Evolutionary conservation across 306 rosid species (phyloP).

Genomic region (Pyrus communis): DNA sequence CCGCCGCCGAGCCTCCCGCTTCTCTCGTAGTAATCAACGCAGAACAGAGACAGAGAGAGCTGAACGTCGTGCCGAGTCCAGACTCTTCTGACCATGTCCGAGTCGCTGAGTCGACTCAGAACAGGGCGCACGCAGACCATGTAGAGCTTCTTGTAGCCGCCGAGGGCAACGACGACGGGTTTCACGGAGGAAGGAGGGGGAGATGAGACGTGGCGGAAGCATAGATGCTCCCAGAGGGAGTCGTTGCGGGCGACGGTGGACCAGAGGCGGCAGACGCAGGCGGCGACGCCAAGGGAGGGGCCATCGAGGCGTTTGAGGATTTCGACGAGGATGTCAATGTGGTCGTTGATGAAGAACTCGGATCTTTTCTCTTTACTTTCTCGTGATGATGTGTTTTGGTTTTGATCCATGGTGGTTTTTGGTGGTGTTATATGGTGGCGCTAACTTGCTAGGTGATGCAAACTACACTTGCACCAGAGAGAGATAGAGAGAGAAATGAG

Average conservation of each 20-base stretch:
- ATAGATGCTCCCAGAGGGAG: conserved; percentile 86
- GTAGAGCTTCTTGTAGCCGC: conserved; percentile 84
- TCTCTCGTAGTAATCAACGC: conserved; percentile 56
- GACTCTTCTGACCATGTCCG: conserved; percentile 41
- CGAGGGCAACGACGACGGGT: conserved; percentile 65
- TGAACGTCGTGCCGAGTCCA: conserved; percentile 74
- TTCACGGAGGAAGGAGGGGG: conserved; percentile 48
- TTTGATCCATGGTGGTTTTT: conserved; percentile 20
- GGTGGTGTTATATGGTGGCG: neutral
- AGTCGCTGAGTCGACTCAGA: conserved; percentile 69
- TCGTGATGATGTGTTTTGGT: conserved; percentile 3
- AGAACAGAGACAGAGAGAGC: conserved; percentile 81
- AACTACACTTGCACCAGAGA: neutral
- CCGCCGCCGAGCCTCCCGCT: conserved; percentile 26
- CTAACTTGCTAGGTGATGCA: neutral
- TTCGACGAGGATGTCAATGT: conserved; percentile 76
- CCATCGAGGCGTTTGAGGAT: conserved; percentile 88
- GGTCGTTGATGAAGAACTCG: conserved; percentile 74
- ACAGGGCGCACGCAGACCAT: conserved; percentile 72
- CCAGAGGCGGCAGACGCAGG: too few species aligned
- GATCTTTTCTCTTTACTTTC: conserved; percentile 32
- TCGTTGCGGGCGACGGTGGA: conserved; percentile 20
- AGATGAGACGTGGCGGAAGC: conserved; percentile 62
- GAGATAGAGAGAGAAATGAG: conserved; percentile 2
- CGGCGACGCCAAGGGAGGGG: conserved; percentile 54